Base-by-base conservation (phyloP, 805 yeast species). In the Yarrowia hollandica region DNA sequence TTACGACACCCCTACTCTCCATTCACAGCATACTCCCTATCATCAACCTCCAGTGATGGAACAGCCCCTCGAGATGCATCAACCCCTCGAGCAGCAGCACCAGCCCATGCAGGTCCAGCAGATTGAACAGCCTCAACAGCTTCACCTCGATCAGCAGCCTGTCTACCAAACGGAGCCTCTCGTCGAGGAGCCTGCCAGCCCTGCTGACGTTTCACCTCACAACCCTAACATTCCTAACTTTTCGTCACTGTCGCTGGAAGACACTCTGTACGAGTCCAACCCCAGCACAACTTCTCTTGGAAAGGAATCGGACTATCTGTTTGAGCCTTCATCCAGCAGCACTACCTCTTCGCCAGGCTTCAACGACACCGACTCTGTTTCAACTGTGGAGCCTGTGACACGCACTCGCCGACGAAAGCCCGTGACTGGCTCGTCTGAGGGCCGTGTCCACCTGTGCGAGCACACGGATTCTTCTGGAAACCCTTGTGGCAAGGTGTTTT, bases 401-500 rank as follows among this genome's bases (percentile, higher is more conserved):
- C 37, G 54, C n/a, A 34, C 57, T 15, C 33, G 57, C 15, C 42
- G 57, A 50, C 39, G 57, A 33, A 50, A 35, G 35, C 57, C 57
- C 26, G 37, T 31, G 18, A 19, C 37, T 11, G 37, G 26, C 26
- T 21, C 19, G 16, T 21, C 54, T 6, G 54, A 44, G 7, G 55
- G 55, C 4, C 55, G 55, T 16, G 21, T 33, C 15, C 58, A 52
- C 16, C 33, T 23, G 26, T 52, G 58, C 26, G 35, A 35, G 21
- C 58, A 52, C 14, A n/a, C 25, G 16, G 58, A 52, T 28, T 8
- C 33, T 3, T 26, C 31, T 18, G 58, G 58, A 12, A 69, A 75
- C 62, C 81, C 82, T 21, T 89, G 96, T 72, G 74, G 79, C 65
- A 88, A 88, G 73, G 83, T 84, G 67, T 92, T 92, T 69, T 90